These are phyloP conservation scores for Geosmithia putterillii DNA, from an alignment of 2,329 filamentous ascomycete genomes.

Conservation along the genomic window DNA sequence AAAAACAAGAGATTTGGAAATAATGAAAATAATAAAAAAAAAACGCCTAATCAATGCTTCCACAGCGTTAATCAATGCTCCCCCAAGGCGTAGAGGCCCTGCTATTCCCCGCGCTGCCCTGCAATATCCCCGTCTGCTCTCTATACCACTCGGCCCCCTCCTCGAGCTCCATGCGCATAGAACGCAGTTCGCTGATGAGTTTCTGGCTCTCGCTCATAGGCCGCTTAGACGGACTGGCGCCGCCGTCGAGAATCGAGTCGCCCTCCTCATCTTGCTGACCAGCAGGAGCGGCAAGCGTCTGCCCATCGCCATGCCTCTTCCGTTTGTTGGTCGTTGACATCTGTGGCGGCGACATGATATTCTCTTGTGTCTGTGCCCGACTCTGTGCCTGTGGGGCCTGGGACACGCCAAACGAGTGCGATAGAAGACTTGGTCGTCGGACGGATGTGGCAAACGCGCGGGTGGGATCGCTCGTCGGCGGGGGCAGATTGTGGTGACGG, in stretches of 20 bases:
- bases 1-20: not conserved
- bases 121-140: constrained; percentile 29
- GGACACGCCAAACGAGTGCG: not conserved
- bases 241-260: not conserved
- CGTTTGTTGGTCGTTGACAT: constrained; percentile 10
- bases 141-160: constrained; percentile 33
- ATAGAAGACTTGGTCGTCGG: not conserved
- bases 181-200: constrained; percentile 25
- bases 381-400: not conserved
- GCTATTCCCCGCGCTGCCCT: constrained; percentile 18
- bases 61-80: constrained; percentile 1
- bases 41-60: not conserved
- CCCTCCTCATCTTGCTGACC: not conserved
- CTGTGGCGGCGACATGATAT: constrained; percentile 5
- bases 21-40: too few relatives aligned
- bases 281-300: constrained; percentile 1
- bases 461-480: not conserved
- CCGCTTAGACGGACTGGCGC: constrained; percentile 17
- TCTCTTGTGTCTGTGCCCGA: not conserved
- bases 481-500: not conserved
- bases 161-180: constrained; percentile 30
- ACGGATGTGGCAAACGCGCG: too few relatives aligned
- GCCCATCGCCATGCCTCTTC: constrained; percentile 8
- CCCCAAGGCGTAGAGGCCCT: constrained; percentile 21
- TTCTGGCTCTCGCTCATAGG: constrained; percentile 26